Base-by-base conservation (phyloP, 768 basidiomycete species). In the Trametes coccinea region DNA sequence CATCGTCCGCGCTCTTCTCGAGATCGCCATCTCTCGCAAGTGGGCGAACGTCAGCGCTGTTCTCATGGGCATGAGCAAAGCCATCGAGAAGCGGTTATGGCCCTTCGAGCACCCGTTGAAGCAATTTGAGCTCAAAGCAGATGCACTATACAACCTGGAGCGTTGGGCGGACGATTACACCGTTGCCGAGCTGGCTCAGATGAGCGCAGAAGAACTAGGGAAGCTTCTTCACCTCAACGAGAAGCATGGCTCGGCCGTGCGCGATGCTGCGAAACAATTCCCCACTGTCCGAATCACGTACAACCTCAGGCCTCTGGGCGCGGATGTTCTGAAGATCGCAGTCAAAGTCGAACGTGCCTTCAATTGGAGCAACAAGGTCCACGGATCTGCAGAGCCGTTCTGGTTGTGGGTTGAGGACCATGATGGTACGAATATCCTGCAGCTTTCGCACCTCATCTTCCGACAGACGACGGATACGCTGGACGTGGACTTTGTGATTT, bases 381-480 rank as follows among this genome's bases (percentile, higher is more conserved):
- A 97, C 67, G 90, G 89, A 0, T 78, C 76, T 10, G 77, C 79
- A 2, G 93, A 98, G 72, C 89, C 93, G 1, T 98, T 98, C 75
- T 98, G 93, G 88, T 73, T 99, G 33, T 98, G 97, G 97, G 77
- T 97, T 2, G 95, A 98, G 75, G 93, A 95, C 68, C 80, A 88
- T 40, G 82, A 89, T 37, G 89, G 86, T n/a, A 65, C 82, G n/a
- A 82, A 82, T 40, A 95, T 98, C 68, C 82, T 95, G 10, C 95
- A 96, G 70, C 80, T 90, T 55, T 78, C 86, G 0, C 86, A 90
- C 67, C 75, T 95, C 29, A 67, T 86, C 37, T 84, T 98, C 63
- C 87, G 89, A 46, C 82, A 85, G 63, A 79, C 82, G 16, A 91
- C 89, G 0, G 75, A 81, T 0, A 50, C 69, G 4, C 62, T 95